Evolutionary conservation across 1,284 basidiomycete species (phyloP).

Genomic region (Naganishia sp.): DNA sequence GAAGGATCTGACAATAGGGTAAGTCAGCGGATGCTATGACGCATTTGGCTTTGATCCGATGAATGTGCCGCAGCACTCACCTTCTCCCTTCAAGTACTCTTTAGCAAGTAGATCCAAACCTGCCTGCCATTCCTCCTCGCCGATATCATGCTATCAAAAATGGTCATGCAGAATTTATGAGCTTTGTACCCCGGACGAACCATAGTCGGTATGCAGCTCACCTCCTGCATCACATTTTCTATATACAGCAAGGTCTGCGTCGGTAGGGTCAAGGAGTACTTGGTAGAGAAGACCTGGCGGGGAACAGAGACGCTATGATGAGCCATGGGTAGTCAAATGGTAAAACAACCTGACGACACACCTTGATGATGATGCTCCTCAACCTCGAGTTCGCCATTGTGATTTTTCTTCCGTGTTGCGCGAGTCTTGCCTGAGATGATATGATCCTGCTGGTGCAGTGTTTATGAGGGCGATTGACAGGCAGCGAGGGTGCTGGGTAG

Average conservation of each 20-base stretch:
- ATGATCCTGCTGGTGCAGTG: too few species aligned
- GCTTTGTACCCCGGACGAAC: neutral
- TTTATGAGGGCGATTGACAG: too few species aligned
- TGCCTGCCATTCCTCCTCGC: constrained; percentile 57
- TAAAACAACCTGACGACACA: constrained; percentile 29
- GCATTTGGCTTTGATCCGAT: constrained; percentile 9
- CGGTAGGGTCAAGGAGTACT: constrained; percentile 54
- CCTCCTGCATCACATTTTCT: constrained; percentile 50
- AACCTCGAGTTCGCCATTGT: constrained; percentile 46
- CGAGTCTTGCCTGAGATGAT: too few species aligned
- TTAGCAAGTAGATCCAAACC: constrained; percentile 80
- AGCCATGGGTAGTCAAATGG: neutral
- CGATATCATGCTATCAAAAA: constrained; percentile 63
- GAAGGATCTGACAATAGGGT: constrained; percentile 38
- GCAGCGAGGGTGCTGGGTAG: too few species aligned
- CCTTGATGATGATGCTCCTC: constrained; percentile 53
- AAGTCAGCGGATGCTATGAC: neutral
- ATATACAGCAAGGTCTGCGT: constrained; percentile 51
- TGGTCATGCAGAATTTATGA: neutral
- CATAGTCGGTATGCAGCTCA: constrained; percentile 31
- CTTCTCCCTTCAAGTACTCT: constrained; percentile 90
- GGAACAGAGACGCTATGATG: neutral
- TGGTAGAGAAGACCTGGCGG: constrained; percentile 54
- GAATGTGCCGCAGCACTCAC: constrained; percentile 55
- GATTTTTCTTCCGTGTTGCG: neutral